Conservation (phyloP, 352 stramenopile species). For the Pythium aquatile region DNA sequence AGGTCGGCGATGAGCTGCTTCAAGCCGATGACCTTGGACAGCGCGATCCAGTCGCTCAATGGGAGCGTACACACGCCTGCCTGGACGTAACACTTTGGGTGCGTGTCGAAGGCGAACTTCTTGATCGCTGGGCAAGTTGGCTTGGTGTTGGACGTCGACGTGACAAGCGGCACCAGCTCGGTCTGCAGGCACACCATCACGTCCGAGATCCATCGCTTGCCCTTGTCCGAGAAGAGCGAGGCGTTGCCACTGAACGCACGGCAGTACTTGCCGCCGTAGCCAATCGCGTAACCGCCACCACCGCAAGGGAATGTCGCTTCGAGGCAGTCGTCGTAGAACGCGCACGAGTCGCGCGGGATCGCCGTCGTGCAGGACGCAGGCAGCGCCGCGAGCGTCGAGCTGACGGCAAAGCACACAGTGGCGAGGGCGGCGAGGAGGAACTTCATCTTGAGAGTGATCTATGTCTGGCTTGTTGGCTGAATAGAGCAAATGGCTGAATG, state of each 20-base stretch:
- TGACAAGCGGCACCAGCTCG: slow-evolving; percentile 26
- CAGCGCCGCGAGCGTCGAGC: slow-evolving; percentile 15
- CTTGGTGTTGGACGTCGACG: slow-evolving; percentile 9
- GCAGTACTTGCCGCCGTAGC: slow-evolving; percentile 35
- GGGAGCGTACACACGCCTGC: slow-evolving; percentile 31
- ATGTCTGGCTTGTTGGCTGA: not conserved
- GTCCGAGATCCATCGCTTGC: slow-evolving; percentile 31
- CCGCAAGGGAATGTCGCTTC: slow-evolving; percentile 29
- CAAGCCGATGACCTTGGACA: slow-evolving; percentile 31
- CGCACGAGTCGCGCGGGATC: slow-evolving; percentile 30
- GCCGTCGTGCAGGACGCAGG: slow-evolving; percentile 20
- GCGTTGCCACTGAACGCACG: slow-evolving; percentile 26
- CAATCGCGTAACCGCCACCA: slow-evolving; percentile 24
- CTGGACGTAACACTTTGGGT: slow-evolving; percentile 34
- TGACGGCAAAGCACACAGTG: slow-evolving; percentile 12
- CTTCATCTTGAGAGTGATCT: slow-evolving; percentile 16
- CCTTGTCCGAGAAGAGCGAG: slow-evolving; percentile 25
- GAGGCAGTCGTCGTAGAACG: slow-evolving; percentile 33
- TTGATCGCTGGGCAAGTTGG: slow-evolving; percentile 26
- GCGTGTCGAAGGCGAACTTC: slow-evolving; percentile 33
- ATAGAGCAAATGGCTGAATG: slow-evolving; percentile 17
- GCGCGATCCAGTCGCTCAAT: slow-evolving; percentile 25
- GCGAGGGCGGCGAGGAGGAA: slow-evolving; percentile 16
- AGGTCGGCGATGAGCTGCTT: slow-evolving; percentile 29
- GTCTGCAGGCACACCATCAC: slow-evolving; percentile 34